Base-by-base conservation (phyloP, 2,329 filamentous ascomycete species). In the Pseudogymnoascus sp. region DNA sequence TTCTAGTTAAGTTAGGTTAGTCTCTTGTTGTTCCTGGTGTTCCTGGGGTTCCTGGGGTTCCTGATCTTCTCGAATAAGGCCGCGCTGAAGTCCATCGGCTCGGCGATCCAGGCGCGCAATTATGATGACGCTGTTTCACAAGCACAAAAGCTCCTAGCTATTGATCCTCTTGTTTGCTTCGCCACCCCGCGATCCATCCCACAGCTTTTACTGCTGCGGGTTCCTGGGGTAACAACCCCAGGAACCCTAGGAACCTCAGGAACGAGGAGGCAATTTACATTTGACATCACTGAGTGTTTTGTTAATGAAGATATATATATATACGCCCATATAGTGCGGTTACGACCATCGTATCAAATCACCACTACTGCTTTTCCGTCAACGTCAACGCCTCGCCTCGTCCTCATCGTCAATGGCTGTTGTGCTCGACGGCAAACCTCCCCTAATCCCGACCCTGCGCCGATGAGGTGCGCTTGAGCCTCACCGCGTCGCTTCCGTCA, bases 51-150 rank as follows among this genome's bases (percentile, higher is more conserved):
- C n/a, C n/a, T n/a, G n/a, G n/a, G n/a, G n/a, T n/a, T n/a, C n/a
- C n/a, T n/a, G n/a, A n/a, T n/a, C n/a, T n/a, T n/a, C n/a, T n/a
- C 61, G 59, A 65, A 61, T 66, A 72, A 96, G 77, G 82, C 87
- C 60, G 84, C 87, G 63, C 79, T 97, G 69, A 96, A 96, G 77
- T 85, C 87, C 67, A 88, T 94, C 66, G 89, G 88, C 71, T 82
- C 89, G 66, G 87, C 88, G 55, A 82, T 96, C 67, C 89, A 90
- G 71, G 82, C 86, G 64, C 83, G 89, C 69, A 88, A 94, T 70
- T 96, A 87, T 78, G 87, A 88, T 64, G 86, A 89, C 70, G 91
- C 88, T 45, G 80, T 87, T 59, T 77, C 82, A 29, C 85, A 91
- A 72, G 86, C 90, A 4, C 80, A 85, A 64, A 81, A 83, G 29